Evolutionary conservation across 176 grass and related monocot species (phyloP), one percentile per base, ranked within the genome.

Genomic region (Zizania latifolia): DNA sequence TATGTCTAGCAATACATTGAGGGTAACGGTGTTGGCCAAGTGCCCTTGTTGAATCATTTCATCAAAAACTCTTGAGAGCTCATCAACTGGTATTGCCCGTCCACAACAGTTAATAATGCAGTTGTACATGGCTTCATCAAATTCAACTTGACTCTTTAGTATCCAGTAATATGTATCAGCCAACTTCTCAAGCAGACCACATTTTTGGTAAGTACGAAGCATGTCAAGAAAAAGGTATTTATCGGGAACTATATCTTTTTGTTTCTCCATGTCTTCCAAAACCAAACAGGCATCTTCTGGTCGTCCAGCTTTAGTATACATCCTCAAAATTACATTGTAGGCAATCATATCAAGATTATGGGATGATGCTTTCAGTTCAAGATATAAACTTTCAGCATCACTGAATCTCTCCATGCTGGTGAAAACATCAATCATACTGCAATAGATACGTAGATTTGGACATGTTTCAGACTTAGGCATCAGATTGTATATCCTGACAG

Each of bases 31-130:
- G 33, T 68, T 93, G 29, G 89, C 39, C 65, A 83, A 53, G 84
- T 85, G 79, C 54, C 86, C 88, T 22, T 74, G 48, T 38, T 70
- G 70, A 43, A 92, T 73, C 94, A 97, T 98, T 88, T 98, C 91
- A 12, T 94, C 88, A 66, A 93, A 98, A 79, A 92, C 71, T 62
- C 94, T 88, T 36, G 88, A 98, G 30, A 98, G 70, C 67, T 98
- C 94, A 38, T 98, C 90, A 48, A 94, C 86, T 11, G 90, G 90
- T 77, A 98, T 83, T 0, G 83, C 88, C 65, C 44, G 78, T 2
- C 88, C 91, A 65, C 94, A 98, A 61, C 94, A 98, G 70, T 98
- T 98, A 78, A 98, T 98, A 65, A 94, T 82, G 78, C 90, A 93
- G 57, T 93, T 98, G 41, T 98, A 89, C 94, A 98, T 89, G 31